Base-by-base conservation (phyloP, 768 basidiomycete species). In the Pleurotus salmoneostramineus region DNA sequence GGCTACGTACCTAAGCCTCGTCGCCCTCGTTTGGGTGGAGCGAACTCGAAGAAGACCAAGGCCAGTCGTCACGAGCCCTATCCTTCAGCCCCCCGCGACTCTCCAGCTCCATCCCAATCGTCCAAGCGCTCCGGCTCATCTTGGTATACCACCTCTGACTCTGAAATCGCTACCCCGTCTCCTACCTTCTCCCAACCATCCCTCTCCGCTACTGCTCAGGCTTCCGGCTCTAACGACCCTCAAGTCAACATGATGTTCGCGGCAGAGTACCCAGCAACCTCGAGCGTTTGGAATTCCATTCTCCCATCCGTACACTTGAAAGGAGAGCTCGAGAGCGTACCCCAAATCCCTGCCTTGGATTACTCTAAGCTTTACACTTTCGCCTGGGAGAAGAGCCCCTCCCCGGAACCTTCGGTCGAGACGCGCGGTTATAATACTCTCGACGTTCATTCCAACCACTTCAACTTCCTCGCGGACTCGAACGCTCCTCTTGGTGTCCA, bases 1-100 rank as follows among this genome's bases (percentile, higher is more conserved):
- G 65, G 57, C 11, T 69, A 70, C 45, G 48, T 48, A 6, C 50
- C 60, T 52, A 50, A 60, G 56, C 14, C 54, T 3, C 54, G 54
- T 3, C 42, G 52, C 12, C 52, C 52, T 12, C 36, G 52, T 33
- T 40, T 55, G 21, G 52, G 52, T 27, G 52, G 52, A 15, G 52
- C 17, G 6, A 15, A 15, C 44, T 31, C 52, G 14, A 55, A 55
- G 52, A 55, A 43, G 52, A 6, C 52, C 37, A 43, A 42, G 32
- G 21, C 21, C 37, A 8, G 37, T 40, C 36, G 52, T 42, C 17
- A n/a, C 40, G 14, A 21, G 8, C 52, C 52, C 6, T 55, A 55
- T 55, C 52, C 52, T 7, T 7, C 50, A 3, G 7, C 35, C 6
- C 43, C 52, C 6, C 52, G 35, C 32, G 5, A 14, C 37, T 55